Evolutionary conservation across 805 yeast genomes (phyloP).

Genomic region (Starmerella geochares): DNA sequence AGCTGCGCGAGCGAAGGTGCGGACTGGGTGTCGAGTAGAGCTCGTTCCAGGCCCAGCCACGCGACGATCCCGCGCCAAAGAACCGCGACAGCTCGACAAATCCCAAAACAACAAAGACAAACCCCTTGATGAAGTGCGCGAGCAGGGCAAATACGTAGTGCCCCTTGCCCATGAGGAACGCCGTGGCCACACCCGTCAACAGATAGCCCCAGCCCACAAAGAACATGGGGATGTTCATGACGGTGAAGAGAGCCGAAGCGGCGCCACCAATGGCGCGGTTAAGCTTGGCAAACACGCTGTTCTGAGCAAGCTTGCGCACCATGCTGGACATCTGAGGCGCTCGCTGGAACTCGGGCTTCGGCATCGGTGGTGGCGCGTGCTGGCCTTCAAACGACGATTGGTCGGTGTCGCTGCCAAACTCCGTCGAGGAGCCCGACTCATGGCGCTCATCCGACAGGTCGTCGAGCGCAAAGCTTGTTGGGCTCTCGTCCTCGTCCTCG

Average conservation of each 20-base stretch:
- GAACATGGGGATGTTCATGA: slow-evolving; percentile 57
- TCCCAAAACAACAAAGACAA: slow-evolving; percentile 71
- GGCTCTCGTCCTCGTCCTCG: slow-evolving; percentile 4
- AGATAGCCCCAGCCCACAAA: slow-evolving; percentile 49
- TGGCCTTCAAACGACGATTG: slow-evolving; percentile 13
- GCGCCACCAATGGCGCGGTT: slow-evolving; percentile 27
- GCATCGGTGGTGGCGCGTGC: background rate
- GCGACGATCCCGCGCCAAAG: slow-evolving; percentile 63
- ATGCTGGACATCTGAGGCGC: slow-evolving; percentile 13
- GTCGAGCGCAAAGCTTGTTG: slow-evolving; percentile 9
- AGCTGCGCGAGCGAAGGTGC: slow-evolving; percentile 20
- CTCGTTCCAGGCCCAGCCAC: slow-evolving; percentile 88
- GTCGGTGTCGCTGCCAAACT: slow-evolving; percentile 16
- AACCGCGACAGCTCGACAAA: slow-evolving; percentile 73
- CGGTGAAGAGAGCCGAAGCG: slow-evolving; percentile 37
- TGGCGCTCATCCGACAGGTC: slow-evolving; percentile 8
- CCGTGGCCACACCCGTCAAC: slow-evolving; percentile 51
- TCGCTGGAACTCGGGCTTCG: background rate
- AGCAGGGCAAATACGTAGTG: slow-evolving; percentile 61
- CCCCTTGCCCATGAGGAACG: slow-evolving; percentile 60
- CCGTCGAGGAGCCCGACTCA: slow-evolving; percentile 15
- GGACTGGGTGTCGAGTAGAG: slow-evolving; percentile 11
- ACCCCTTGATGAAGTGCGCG: slow-evolving; percentile 95
- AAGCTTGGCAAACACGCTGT: slow-evolving; percentile 22
- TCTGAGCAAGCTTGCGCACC: slow-evolving; percentile 18